Evolutionary conservation across 768 basidiomycete genomes (phyloP).

Genomic region (Brasilioporus rufonigricans): DNA sequence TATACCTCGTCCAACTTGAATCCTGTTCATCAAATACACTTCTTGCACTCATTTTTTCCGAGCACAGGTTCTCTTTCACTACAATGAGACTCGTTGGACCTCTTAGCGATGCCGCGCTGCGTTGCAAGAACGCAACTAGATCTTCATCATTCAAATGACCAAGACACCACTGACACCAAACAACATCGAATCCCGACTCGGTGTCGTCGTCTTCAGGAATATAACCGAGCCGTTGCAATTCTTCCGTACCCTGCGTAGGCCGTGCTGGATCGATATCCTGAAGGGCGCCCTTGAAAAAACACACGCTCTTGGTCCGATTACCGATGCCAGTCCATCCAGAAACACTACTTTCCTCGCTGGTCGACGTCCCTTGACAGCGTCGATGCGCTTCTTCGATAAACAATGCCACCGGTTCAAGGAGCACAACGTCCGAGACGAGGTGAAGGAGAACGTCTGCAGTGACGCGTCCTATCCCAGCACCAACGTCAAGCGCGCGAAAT

Average conservation of each 20-base stretch:
- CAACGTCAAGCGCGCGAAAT: constrained; percentile 85
- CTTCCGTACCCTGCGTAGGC: constrained; percentile 36
- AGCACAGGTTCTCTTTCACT: constrained; percentile 90
- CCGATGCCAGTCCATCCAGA: constrained; percentile 66
- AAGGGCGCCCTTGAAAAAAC: constrained; percentile 75
- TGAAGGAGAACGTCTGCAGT: constrained; percentile 87
- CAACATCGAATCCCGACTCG: constrained; percentile 75
- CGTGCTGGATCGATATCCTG: constrained; percentile 76
- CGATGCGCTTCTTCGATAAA: constrained; percentile 74
- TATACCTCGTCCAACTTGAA: constrained; percentile 84
- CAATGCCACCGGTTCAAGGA: constrained; percentile 81
- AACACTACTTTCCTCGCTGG: constrained; percentile 30
- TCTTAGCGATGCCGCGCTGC: constrained; percentile 62
- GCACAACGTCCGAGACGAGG: constrained; percentile 81
- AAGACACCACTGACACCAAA: constrained; percentile 98
- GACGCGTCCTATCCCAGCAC: constrained; percentile 92
- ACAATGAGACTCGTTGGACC: constrained; percentile 60
- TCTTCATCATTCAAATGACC: constrained; percentile 80
- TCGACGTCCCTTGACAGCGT: constrained; percentile 35
- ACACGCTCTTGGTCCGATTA: constrained; percentile 64
- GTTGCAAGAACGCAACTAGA: constrained; percentile 71
- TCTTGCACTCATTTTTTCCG: constrained; percentile 53
- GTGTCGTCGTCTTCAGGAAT: constrained; percentile 52
- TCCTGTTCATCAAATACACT: constrained; percentile 80
- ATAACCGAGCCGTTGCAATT: constrained; percentile 69